Conservation (phyloP, 2,329 filamentous ascomycete genomes). For the Lecanicillium sp. region DNA sequence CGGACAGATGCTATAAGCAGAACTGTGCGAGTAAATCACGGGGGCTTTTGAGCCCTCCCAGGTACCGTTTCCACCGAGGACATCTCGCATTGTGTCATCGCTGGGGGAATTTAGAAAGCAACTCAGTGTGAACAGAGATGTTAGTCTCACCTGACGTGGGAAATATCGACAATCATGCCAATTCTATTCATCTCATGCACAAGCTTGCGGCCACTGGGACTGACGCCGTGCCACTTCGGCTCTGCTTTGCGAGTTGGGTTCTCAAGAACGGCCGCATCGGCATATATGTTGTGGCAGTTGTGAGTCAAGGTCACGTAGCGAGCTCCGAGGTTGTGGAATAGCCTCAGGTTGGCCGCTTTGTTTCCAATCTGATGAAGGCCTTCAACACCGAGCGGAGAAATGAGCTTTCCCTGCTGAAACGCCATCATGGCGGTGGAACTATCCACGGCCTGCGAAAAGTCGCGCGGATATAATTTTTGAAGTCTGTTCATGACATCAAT, state of each 20-base stretch:
- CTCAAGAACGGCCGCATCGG: slow-evolving; percentile 71
- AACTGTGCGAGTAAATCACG: slow-evolving; percentile 85
- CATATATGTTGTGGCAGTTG: slow-evolving; percentile 87
- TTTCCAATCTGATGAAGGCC: slow-evolving; percentile 94
- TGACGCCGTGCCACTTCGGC: slow-evolving; percentile 67
- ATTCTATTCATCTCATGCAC: slow-evolving; percentile 89
- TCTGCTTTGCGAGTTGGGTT: slow-evolving; percentile 43
- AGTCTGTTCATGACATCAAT: slow-evolving; percentile 67
- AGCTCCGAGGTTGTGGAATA: slow-evolving; percentile 72
- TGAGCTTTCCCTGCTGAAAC: slow-evolving; percentile 57
- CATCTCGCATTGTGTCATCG: slow-evolving; percentile 78
- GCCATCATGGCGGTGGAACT: slow-evolving; percentile 55
- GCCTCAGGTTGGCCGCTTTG: slow-evolving; percentile 65
- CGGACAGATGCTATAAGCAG: slow-evolving; percentile 71
- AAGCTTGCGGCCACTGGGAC: slow-evolving; percentile 59
- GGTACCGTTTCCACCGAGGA: slow-evolving; percentile 56
- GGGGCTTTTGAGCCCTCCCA: slow-evolving; percentile 74
- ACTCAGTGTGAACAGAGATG: background rate
- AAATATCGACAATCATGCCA: slow-evolving; percentile 88
- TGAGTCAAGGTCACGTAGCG: slow-evolving; percentile 86
- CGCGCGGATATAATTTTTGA: slow-evolving; percentile 54
- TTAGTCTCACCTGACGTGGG: slow-evolving; percentile 51
- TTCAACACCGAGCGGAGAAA: slow-evolving; percentile 76
- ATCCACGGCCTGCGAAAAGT: slow-evolving; percentile 61
- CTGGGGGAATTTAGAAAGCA: slow-evolving; percentile 26